Evolutionary conservation across 441 rosid genomes (phyloP).

Genomic region (Mallotus japonicus): DNA sequence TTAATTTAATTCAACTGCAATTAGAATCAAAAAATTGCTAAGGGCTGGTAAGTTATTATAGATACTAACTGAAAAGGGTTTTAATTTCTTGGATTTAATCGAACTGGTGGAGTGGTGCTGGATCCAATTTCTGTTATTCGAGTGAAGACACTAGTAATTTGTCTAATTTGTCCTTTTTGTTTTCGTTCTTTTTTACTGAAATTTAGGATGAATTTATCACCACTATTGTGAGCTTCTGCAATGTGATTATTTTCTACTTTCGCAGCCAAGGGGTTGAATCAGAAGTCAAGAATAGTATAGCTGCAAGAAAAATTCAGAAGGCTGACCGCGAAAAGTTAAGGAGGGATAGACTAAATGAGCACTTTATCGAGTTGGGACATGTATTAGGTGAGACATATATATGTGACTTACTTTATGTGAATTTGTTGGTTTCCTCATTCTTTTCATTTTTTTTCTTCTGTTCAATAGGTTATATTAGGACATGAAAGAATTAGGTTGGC

Average conservation of each 20-base stretch:
- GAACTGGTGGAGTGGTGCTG: neutral
- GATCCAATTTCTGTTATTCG: neutral
- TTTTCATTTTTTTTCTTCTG: too few species aligned
- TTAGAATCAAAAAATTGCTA: neutral
- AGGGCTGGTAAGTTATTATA: neutral
- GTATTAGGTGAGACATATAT: slow-evolving; percentile 49
- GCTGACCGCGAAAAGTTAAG: slow-evolving; percentile 88
- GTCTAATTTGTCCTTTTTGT: neutral
- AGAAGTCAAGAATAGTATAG: slow-evolving; percentile 38
- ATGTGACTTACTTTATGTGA: too few species aligned
- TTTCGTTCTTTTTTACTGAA: neutral
- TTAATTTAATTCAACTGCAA: neutral
- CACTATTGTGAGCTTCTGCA: neutral
- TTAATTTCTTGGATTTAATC: neutral
- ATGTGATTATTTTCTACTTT: slow-evolving; percentile 8
- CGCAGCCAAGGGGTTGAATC: slow-evolving; percentile 39
- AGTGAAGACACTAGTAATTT: neutral
- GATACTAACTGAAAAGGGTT: too few species aligned
- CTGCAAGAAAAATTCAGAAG: slow-evolving; percentile 68
- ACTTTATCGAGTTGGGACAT: slow-evolving; percentile 68
- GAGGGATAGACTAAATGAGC: slow-evolving; percentile 83
- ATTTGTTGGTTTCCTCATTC: too few species aligned
- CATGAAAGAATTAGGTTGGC: too few species aligned
- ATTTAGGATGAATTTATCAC: neutral
- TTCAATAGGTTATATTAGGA: too few species aligned